Conservation (phyloP, 768 basidiomycete species). For the Boletus huronensis region DNA sequence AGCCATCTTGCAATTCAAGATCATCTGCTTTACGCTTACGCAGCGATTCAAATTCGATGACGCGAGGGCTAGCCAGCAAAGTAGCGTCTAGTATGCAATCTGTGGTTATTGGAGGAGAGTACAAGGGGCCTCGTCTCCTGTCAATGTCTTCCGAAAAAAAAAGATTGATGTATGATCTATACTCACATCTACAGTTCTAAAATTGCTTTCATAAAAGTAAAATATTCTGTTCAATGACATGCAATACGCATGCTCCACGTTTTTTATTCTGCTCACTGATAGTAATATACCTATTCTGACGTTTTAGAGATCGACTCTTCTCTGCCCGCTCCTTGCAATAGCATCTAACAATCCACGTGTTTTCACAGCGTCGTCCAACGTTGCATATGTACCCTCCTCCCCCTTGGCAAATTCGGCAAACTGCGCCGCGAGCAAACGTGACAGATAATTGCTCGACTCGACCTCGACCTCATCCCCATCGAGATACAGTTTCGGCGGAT, state of each 20-base stretch:
- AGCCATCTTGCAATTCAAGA: slow-evolving; percentile 7
- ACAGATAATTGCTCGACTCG: background rate
- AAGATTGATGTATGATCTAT: background rate
- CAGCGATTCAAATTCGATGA: slow-evolving; percentile 3
- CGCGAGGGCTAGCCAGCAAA: background rate
- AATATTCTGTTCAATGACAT: background rate
- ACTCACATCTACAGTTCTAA: background rate
- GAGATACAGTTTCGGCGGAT: background rate
- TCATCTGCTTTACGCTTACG: slow-evolving; percentile 1
- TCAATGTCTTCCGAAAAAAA: background rate
- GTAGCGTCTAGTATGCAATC: slow-evolving; percentile 9
- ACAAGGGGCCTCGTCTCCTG: slow-evolving; percentile 1
- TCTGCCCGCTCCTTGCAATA: background rate
- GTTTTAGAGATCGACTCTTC: background rate
- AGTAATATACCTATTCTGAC: background rate
- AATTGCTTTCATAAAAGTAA: background rate
- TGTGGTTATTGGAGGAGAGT: slow-evolving; percentile 4
- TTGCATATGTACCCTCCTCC: background rate
- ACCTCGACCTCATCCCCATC: background rate
- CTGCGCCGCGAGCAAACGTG: background rate
- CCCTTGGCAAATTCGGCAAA: background rate
- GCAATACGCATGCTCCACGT: too few relatives aligned
- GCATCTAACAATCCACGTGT: background rate
- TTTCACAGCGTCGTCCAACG: slow-evolving; percentile 6
- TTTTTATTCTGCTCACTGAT: background rate